Conservation (phyloP, 371 early-diverging fungal species). For the Nematocida minor region DNA sequence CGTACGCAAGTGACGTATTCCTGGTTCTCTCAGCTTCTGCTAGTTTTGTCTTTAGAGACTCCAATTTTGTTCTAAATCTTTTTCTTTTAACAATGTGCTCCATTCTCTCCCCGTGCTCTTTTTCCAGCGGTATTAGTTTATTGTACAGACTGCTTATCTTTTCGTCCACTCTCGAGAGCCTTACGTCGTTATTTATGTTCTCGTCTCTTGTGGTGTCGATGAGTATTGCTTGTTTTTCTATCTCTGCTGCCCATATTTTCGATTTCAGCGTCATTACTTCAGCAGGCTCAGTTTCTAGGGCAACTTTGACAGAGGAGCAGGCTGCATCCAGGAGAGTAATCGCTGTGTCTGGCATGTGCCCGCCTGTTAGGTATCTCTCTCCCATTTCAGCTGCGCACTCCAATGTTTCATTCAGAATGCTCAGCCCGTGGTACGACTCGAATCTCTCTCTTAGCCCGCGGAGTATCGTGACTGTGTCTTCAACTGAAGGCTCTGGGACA, state of each 20-base stretch:
- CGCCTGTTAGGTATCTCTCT: slow-evolving; percentile 73
- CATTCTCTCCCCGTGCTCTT: slow-evolving; percentile 56
- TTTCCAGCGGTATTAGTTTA: slow-evolving; percentile 57
- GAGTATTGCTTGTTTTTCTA: slow-evolving; percentile 62
- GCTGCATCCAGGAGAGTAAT: slow-evolving; percentile 82
- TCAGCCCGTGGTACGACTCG: slow-evolving; percentile 77
- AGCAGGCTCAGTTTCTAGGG: slow-evolving; percentile 76
- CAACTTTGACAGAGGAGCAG: slow-evolving; percentile 72
- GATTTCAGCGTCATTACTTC: slow-evolving; percentile 69
- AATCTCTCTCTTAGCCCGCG: slow-evolving; percentile 75
- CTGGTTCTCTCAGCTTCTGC: slow-evolving; percentile 59
- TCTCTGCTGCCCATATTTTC: slow-evolving; percentile 63
- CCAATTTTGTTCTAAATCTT: slow-evolving; percentile 59
- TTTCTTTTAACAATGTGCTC: slow-evolving; percentile 53
- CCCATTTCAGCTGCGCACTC: slow-evolving; percentile 73
- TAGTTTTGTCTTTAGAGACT: slow-evolving; percentile 59
- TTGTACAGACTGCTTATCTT: slow-evolving; percentile 54
- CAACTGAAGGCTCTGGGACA: slow-evolving; percentile 74
- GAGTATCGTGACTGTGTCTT: slow-evolving; percentile 76
- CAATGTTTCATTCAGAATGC: slow-evolving; percentile 73
- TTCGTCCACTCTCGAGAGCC: slow-evolving; percentile 46
- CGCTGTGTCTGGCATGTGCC: slow-evolving; percentile 77
- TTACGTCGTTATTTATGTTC: slow-evolving; percentile 33
- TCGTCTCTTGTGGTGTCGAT: slow-evolving; percentile 52
- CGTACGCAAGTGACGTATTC: slow-evolving; percentile 56